Evolutionary conservation across 768 basidiomycete genomes (phyloP), one percentile per base, ranked within the genome.

Genomic region (Pisolithus albus): DNA sequence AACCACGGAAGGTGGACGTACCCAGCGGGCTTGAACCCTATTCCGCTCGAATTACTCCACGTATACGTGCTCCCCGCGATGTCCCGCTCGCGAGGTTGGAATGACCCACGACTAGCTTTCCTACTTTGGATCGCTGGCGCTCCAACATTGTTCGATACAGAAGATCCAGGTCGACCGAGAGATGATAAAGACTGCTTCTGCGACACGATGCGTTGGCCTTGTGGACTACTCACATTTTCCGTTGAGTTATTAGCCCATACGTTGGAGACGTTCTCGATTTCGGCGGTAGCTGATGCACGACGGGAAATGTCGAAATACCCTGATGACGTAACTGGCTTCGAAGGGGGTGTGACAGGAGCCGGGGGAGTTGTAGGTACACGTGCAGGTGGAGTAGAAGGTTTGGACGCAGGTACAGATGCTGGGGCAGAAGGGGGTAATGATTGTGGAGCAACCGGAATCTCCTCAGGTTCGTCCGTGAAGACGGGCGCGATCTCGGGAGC

Each of bases 391-490:
- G 61, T 56, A 15, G 46, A 42, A 8, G 59, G 52, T 16, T 59
- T 61, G 36, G 61, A 58, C 42, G 58, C 37, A 10, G 52, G 49
- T 2, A 47, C 56, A 46, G 63, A 59, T 7, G 58, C 51, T 4
- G 48, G 43, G 19, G 57, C 42, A n/a, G 56, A 52, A 1, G 54
- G 46, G 13, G 51, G 37, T 5, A 49, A 53, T 5, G 49, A 21
- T 34, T n/a, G 59, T 11, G 47, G 42, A 21, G 37, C 23, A 10
- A 15, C 19, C 19, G 55, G 26, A 16, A 67, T 48, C 13, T 64
- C 71, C 39, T 81, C 80, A 3, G 74, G 70, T 46, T 78, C 76
- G 21, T 75, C 76, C 0, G 77, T 81, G 63, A 81, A 75, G 7
- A 76, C 77, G 5, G 59, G 9, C 64, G 75, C 30, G 72, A 78